A percentile compares a stretch with the other conserved stretches of the same genome.
phyloP scores from a whole-genome alignment of 805 yeast genomes.

The Starmerella etchellsii region DNA sequence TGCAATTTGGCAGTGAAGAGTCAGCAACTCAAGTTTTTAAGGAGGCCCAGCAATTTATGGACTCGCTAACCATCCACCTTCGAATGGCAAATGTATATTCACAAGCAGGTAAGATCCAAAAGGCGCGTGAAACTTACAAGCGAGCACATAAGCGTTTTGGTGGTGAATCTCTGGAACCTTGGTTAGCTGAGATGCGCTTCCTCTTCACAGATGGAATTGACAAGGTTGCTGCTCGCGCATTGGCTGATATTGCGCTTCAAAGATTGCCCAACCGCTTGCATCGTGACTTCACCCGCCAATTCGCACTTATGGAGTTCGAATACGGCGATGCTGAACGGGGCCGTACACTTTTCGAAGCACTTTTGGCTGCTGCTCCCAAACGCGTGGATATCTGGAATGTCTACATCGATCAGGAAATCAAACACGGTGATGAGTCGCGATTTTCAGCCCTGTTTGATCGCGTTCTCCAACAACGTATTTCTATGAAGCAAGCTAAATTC shows the following conservation, averaged over 20 bases:
- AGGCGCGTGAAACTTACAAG: conserved; percentile 58
- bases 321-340: conserved; percentile 88
- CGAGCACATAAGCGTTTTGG: conserved; percentile 71
- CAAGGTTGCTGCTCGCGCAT: conserved; percentile 40
- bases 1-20: conserved; percentile 80
- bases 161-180: conserved; percentile 47
- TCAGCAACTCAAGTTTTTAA: conserved; percentile 68
- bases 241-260: conserved; percentile 63
- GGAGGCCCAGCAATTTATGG: conserved; percentile 85
- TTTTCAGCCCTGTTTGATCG: conserved; percentile 76
- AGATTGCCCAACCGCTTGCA: conserved; percentile 27
- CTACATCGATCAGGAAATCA: conserved; percentile 85
- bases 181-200: conserved; percentile 74
- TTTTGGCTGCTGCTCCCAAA: conserved; percentile 78
- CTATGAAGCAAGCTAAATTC: conserved; percentile 83
- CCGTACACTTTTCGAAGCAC: conserved; percentile 85
- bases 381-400: conserved; percentile 92
- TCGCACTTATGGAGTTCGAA: conserved; percentile 72
- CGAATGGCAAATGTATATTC: conserved; percentile 64
- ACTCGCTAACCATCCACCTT: conserved; percentile 65
- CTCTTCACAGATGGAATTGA: conserved; percentile 40
- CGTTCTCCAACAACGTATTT: conserved; percentile 49
- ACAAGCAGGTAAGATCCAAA: conserved; percentile 55
- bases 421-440: conserved; percentile 44
- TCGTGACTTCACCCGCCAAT: conserved; percentile 63